These are phyloP conservation scores for Crithidia brevicula DNA, from an alignment of 208 protist species.

Conservation along the genomic window DNA sequence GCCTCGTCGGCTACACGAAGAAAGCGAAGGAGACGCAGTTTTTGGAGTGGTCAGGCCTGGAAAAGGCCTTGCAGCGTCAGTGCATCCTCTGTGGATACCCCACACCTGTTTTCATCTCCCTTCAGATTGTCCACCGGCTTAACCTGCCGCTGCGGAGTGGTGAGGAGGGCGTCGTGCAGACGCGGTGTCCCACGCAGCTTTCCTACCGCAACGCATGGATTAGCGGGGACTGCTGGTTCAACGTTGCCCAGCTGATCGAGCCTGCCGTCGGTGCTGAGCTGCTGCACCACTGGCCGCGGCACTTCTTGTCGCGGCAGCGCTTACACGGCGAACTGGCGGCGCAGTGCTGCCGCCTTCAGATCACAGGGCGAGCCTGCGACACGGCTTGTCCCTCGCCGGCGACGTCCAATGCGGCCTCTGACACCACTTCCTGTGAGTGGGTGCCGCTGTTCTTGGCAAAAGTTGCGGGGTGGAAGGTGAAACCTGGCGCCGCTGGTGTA, in stretches of 20 bases:
- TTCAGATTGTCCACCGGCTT: constrained; percentile 30
- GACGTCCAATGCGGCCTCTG: constrained; percentile 2
- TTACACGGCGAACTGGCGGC: constrained; percentile 28
- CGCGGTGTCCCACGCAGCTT: constrained; percentile 15
- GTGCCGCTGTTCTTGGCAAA: constrained; percentile 27
- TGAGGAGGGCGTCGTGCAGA: constrained; percentile 38
- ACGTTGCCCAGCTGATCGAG: constrained; percentile 74
- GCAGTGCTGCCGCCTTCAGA: constrained; percentile 63
- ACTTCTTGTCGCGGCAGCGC: constrained; percentile 44
- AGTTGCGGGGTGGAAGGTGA: constrained; percentile 34
- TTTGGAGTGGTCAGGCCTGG: background rate
- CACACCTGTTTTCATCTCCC: constrained; percentile 38
- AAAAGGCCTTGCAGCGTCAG: constrained; percentile 26
- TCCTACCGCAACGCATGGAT: constrained; percentile 16
- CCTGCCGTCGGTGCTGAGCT: constrained; percentile 48
- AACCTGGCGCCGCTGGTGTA: constrained; percentile 21
- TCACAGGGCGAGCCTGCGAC: constrained; percentile 1
- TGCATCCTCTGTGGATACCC: constrained; percentile 55
- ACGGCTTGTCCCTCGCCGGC: constrained; percentile 6
- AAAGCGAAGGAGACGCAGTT: background rate
- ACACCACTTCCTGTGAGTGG: constrained; percentile 28
- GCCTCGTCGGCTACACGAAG: constrained; percentile 25
- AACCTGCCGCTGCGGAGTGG: constrained; percentile 16
- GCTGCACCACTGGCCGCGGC: constrained; percentile 36
- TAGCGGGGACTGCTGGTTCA: constrained; percentile 69